Conservation (phyloP, 352 stramenopile species). For the Phytopythium ostracodes region DNA sequence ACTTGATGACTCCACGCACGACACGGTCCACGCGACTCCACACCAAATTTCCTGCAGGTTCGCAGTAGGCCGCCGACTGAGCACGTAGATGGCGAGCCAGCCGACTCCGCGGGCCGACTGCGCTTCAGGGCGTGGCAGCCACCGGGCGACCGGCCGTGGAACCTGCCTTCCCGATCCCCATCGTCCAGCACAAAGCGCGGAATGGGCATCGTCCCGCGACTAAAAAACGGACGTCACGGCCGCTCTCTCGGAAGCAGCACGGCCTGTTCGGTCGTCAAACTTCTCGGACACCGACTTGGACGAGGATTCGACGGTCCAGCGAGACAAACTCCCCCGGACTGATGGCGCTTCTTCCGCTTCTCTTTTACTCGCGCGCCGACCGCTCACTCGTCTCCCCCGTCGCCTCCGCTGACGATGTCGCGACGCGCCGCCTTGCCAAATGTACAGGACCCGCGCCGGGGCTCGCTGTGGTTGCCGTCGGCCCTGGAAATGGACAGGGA, state of each 20-base stretch:
- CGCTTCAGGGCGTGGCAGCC: slow-evolving; percentile 6
- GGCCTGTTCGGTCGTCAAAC: not conserved
- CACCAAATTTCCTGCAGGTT: not conserved
- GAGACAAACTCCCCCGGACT: slow-evolving; percentile 21
- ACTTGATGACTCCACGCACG: not conserved
- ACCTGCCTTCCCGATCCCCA: slow-evolving; percentile 9
- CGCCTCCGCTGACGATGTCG: not conserved
- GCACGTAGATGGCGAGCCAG: not conserved
- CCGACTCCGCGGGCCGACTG: not conserved
- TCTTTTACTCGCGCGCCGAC: not conserved
- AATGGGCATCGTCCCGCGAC: slow-evolving; percentile 1
- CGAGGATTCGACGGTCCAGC: slow-evolving; percentile 6
- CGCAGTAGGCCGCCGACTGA: not conserved
- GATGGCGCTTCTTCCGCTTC: not conserved
- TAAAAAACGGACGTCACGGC: not conserved
- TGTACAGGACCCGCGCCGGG: slow-evolving; percentile 2
- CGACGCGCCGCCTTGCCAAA: not conserved
- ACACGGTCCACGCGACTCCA: slow-evolving; percentile 4
- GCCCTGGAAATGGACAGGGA: not conserved
- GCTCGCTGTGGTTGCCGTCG: slow-evolving; percentile 2
- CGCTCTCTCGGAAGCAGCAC: not conserved
- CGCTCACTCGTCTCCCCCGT: not conserved
- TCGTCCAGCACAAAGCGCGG: slow-evolving; percentile 7
- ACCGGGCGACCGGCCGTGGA: slow-evolving; percentile 2
- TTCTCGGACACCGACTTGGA: not conserved